A percentile compares a stretch with the other conserved stretches of the same genome.
phyloP scores from a whole-genome alignment of 1,284 basidiomycete species.

The Ustilago curta region DNA sequence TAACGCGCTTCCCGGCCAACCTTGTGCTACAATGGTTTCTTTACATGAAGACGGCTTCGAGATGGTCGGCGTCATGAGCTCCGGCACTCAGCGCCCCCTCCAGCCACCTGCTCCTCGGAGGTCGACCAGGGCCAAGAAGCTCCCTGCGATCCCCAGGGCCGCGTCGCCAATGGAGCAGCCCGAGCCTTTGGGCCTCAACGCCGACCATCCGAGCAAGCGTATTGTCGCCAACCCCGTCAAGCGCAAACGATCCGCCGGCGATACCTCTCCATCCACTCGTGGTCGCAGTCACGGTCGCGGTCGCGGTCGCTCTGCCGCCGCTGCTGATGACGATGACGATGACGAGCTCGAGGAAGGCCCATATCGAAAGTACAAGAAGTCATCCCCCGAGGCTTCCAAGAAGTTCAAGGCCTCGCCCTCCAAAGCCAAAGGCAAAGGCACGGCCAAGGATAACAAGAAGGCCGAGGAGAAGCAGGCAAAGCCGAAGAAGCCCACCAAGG shows the following conservation, averaged over 20 bases:
- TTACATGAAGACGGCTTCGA: slow-evolving; percentile 14
- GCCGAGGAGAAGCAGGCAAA: slow-evolving; percentile 14
- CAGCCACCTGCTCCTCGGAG: slow-evolving; percentile 5
- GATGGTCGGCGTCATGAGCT: slow-evolving; percentile 11
- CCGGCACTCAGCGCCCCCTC: slow-evolving; percentile 4
- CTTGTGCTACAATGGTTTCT: slow-evolving; percentile 1
- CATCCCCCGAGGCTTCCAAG: slow-evolving; percentile 10
- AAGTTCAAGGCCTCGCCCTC: not conserved
- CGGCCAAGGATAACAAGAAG: slow-evolving; percentile 4
- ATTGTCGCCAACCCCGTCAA: slow-evolving; percentile 1
- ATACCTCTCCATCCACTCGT: slow-evolving; percentile 5
- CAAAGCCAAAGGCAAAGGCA: slow-evolving; percentile 3
- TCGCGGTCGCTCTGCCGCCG: not conserved
- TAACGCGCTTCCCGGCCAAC: not conserved
- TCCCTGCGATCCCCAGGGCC: slow-evolving; percentile 23
- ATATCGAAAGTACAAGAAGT: slow-evolving; percentile 21
- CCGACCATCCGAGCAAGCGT: slow-evolving; percentile 7
- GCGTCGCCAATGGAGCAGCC: slow-evolving; percentile 5
- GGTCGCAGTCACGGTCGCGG: not conserved
- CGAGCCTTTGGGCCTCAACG: slow-evolving; percentile 1
- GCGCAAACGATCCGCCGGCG: slow-evolving; percentile 15
- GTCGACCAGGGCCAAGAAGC: slow-evolving; percentile 19
- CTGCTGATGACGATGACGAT: not conserved
- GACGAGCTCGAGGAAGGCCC: slow-evolving; percentile 42
- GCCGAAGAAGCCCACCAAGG: slow-evolving; percentile 32